Evolutionary conservation across 495 filamentous ascomycete genomes (phyloP).

Genomic region (Neurospora sp.): DNA sequence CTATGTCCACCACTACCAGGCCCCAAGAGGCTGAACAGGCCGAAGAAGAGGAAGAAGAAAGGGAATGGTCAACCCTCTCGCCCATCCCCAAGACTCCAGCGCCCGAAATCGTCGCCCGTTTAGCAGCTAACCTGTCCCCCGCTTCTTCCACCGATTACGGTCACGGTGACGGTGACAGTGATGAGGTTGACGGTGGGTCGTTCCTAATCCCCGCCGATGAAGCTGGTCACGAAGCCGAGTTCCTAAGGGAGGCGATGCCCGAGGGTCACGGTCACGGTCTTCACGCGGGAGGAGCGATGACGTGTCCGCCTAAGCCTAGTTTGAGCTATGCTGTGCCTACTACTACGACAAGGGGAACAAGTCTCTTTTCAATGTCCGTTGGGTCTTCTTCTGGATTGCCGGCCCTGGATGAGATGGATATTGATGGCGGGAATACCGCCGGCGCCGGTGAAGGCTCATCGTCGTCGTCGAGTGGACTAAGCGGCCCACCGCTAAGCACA

Average conservation of each 20-base stretch:
- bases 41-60: slow-evolving; percentile 27
- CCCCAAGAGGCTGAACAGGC: slow-evolving; percentile 15
- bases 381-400: background rate
- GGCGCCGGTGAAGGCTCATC: slow-evolving; percentile 5
- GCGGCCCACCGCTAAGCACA: background rate
- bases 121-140: slow-evolving; percentile 30
- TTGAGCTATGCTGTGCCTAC: background rate
- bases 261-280: slow-evolving; percentile 22
- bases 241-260: slow-evolving; percentile 41
- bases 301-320: slow-evolving; percentile 58
- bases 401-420: background rate
- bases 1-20: slow-evolving; percentile 6
- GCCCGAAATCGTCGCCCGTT: slow-evolving; percentile 34
- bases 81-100: slow-evolving; percentile 46
- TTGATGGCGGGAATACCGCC: background rate
- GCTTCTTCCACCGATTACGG: slow-evolving; percentile 14
- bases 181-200: background rate
- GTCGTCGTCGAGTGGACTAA: too few species aligned
- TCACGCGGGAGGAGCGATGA: slow-evolving; percentile 12
- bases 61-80: slow-evolving; percentile 31
- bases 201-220: slow-evolving; percentile 1
- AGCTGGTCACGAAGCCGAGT: slow-evolving; percentile 7
- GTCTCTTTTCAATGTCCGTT: background rate
- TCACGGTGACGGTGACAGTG: slow-evolving; percentile 1
- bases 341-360: background rate